These are phyloP conservation scores for Tuber umbilicatum DNA, from an alignment of 495 filamentous ascomycete genomes.

Conservation along the genomic window DNA sequence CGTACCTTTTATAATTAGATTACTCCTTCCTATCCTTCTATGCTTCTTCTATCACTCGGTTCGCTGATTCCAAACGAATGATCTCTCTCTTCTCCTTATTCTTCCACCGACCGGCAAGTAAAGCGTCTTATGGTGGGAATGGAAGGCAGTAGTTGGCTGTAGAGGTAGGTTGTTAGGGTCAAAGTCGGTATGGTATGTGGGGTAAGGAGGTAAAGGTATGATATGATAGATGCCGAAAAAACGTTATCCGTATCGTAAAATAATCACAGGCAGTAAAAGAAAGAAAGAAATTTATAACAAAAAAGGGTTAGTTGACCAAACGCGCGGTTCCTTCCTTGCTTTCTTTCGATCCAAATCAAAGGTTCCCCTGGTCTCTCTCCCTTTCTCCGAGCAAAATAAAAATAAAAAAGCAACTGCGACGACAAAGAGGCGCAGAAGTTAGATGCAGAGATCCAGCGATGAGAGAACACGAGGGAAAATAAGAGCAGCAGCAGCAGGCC, in stretches of 20 bases:
- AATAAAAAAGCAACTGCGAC: background rate
- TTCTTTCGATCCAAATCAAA: background rate
- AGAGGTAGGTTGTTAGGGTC: background rate
- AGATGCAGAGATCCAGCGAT: constrained; percentile 29
- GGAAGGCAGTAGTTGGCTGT: background rate
- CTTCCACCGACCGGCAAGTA: constrained; percentile 16
- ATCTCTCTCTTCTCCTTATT: background rate
- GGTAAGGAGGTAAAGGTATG: background rate
- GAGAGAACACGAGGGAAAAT: constrained; percentile 13
- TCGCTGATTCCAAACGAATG: background rate
- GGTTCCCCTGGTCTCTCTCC: background rate
- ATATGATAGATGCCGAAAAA: constrained; percentile 1
- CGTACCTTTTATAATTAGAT: constrained; percentile 15
- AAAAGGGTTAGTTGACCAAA: constrained; percentile 1
- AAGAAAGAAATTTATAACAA: background rate
- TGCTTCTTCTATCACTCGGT: constrained; percentile 17
- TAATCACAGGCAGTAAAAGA: background rate
- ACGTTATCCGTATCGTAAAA: background rate
- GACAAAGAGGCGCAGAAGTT: constrained; percentile 20
- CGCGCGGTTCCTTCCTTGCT: background rate
- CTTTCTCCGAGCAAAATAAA: background rate
- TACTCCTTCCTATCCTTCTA: constrained; percentile 5
- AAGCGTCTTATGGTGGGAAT: background rate
- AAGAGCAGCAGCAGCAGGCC: constrained; percentile 27
- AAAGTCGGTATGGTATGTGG: background rate